Evolutionary conservation across 495 filamentous ascomycete genomes (phyloP).

Genomic region (Penicillium ochrochloron): DNA sequence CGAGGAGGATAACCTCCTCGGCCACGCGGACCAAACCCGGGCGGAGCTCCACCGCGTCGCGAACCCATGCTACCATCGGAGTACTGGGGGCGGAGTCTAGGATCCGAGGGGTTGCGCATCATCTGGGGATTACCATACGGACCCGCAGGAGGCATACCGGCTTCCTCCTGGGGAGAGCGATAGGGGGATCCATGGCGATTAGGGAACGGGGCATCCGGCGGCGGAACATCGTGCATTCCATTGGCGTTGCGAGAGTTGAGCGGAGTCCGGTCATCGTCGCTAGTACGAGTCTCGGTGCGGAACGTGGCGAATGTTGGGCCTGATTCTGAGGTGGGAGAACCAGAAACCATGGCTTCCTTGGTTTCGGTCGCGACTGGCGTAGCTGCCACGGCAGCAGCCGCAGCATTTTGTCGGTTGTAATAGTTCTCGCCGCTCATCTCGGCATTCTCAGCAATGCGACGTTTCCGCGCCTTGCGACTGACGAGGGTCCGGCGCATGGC

Average conservation of each 20-base stretch:
- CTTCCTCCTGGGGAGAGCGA: slow-evolving; percentile 64
- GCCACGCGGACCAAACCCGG: slow-evolving; percentile 39
- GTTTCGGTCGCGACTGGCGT: slow-evolving; percentile 48
- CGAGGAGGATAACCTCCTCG: slow-evolving; percentile 48
- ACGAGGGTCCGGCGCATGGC: slow-evolving; percentile 97
- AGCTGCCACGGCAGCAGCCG: slow-evolving; percentile 41
- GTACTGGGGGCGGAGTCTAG: slow-evolving; percentile 62
- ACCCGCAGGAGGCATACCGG: slow-evolving; percentile 58
- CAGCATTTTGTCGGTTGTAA: slow-evolving; percentile 72
- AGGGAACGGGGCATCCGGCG: slow-evolving; percentile 29
- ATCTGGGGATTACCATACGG: slow-evolving; percentile 44
- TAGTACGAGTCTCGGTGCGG: slow-evolving; percentile 65
- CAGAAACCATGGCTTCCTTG: slow-evolving; percentile 57
- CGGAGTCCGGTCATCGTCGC: slow-evolving; percentile 81
- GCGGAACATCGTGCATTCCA: slow-evolving; percentile 36
- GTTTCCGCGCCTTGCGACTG: slow-evolving; percentile 87
- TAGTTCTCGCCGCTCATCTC: slow-evolving; percentile 95
- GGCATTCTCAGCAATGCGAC: slow-evolving; percentile 87
- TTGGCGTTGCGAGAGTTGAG: slow-evolving; percentile 65
- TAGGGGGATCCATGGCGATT: slow-evolving; percentile 36
- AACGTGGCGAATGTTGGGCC: slow-evolving; percentile 78
- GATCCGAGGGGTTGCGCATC: slow-evolving; percentile 50
- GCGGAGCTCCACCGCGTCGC: slow-evolving; percentile 52
- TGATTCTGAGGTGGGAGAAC: slow-evolving; percentile 58
- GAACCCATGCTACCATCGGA: slow-evolving; percentile 64